These are phyloP conservation scores for Hymenoscyphus albidus DNA, from an alignment of 2,329 filamentous ascomycete genomes.

Conservation along the genomic window DNA sequence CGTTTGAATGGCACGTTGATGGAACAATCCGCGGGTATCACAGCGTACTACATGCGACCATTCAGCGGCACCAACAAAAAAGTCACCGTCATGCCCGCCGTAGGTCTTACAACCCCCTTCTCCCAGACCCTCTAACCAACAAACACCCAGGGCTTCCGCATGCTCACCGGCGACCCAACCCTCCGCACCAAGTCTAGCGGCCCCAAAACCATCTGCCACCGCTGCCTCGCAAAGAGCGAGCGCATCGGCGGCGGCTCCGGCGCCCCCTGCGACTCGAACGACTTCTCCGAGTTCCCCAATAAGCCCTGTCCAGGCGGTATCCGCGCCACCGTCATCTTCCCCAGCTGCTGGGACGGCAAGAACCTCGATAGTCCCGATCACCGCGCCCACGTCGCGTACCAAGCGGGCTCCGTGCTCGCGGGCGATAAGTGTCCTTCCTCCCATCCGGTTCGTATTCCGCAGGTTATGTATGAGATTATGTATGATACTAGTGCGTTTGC, in stretches of 20 bases:
- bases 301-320: constrained; percentile 49
- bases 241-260: constrained; percentile 34
- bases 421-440: constrained; percentile 21
- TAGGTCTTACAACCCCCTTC: background rate
- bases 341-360: constrained; percentile 35
- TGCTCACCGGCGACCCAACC: constrained; percentile 57
- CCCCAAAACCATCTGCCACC: constrained; percentile 50
- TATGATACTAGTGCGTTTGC: constrained; percentile 38
- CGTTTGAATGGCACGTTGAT: constrained; percentile 29
- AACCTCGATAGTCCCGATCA: constrained; percentile 22
- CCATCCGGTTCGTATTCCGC: constrained; percentile 44
- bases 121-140: constrained; percentile 46
- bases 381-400: constrained; percentile 26
- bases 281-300: constrained; percentile 49
- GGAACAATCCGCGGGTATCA: constrained; percentile 41
- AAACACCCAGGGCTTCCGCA: constrained; percentile 56
- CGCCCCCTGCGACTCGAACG: constrained; percentile 32
- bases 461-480: constrained; percentile 37
- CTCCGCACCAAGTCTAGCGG: constrained; percentile 43
- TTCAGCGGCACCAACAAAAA: constrained; percentile 21
- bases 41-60: constrained; percentile 52
- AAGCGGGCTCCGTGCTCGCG: constrained; percentile 12
- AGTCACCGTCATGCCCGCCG: background rate
- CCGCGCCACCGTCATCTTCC: constrained; percentile 53
- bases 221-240: constrained; percentile 43